A percentile compares a stretch with the other conserved stretches of the same genome.
Conservation (phyloP, 352 stramenopile species). For the Phytopythium vexans region DNA sequence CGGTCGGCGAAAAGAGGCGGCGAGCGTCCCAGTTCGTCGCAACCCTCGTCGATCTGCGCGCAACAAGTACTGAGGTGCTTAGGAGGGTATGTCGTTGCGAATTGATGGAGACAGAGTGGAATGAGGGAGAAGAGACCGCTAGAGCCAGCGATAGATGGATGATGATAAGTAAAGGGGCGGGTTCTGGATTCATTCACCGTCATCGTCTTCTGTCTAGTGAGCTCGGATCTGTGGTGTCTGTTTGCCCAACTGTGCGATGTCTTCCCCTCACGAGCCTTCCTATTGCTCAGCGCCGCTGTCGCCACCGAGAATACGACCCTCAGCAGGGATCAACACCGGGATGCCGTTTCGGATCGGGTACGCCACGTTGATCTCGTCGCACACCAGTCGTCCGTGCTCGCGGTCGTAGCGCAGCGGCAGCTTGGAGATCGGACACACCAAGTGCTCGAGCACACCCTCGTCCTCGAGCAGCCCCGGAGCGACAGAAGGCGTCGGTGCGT, state of each 20-base stretch:
- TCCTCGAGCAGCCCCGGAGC: slow-evolving; percentile 28
- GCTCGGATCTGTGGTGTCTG: too few relatives aligned
- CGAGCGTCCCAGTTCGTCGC: slow-evolving; percentile 58
- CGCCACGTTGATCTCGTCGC: slow-evolving; percentile 78
- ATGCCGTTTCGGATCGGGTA: slow-evolving; percentile 80
- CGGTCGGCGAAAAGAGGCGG: slow-evolving; percentile 53
- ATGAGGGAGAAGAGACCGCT: too few relatives aligned
- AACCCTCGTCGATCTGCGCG: slow-evolving; percentile 70
- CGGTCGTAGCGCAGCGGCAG: slow-evolving; percentile 69
- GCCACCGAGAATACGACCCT: slow-evolving; percentile 65
- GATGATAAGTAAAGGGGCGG: background rate
- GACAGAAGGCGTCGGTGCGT: background rate
- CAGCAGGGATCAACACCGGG: slow-evolving; percentile 67
- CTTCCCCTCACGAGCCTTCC: background rate
- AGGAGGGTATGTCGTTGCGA: too few relatives aligned
- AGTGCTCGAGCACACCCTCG: slow-evolving; percentile 70
- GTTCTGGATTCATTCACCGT: background rate
- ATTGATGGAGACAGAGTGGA: too few relatives aligned
- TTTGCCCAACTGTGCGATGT: too few relatives aligned
- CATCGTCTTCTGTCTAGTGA: background rate
- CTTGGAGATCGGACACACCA: slow-evolving; percentile 87
- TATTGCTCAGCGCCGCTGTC: slow-evolving; percentile 20
- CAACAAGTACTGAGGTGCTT: slow-evolving; percentile 43
- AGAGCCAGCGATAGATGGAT: too few relatives aligned
- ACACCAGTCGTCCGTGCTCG: slow-evolving; percentile 59